Evolutionary conservation across 208 protist genomes (phyloP), one percentile per base, ranked within the genome.

Genomic region (Wallacemonas collosoma): DNA sequence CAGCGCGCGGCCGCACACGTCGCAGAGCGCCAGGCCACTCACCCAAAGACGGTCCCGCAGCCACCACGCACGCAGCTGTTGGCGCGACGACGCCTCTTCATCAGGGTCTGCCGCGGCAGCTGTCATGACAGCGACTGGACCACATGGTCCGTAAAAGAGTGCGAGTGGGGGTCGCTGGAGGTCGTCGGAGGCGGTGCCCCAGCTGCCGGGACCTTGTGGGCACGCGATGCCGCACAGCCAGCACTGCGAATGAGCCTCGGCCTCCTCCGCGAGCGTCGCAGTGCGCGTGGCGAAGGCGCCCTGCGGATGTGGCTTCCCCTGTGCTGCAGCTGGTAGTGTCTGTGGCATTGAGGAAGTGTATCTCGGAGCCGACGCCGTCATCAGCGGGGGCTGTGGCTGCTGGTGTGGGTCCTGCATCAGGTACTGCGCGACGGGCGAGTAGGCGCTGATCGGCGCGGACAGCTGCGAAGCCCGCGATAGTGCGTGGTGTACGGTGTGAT

Each of bases 161-260:
- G 55, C 56, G 6, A 64, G 72, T 7, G 60, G 41, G 57, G 8
- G n/a, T 12, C 26, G 26, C 26, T 45, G 36, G n/a, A 44, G 36
- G 36, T 39, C 57, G 39, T 45, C 57, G 9, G 57, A n/a, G 0
- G 72, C 72, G 6, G 17, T 17, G 11, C 51, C 8, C 76, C 80
- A 85, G 54, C 66, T 71, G 44, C 80, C 82, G 1, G 70, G 75
- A 1, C 65, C 78, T 5, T 51, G 53, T 4, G 40, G 36, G 50
- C 80, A 88, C 12, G 72, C 48, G 0, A 62, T 64, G 53, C 79
- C 83, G 58, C 86, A 91, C 8, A 91, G 48, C 86, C 86, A 91
- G 62, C 86, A 91, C 3, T n/a, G n/a, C 54, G 57, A 67, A 7
- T 58, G 9, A 7, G 14, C 26, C 14, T n/a, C 0, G 0, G 7